These are phyloP conservation scores for Paraphysoderma sedebokerense DNA, from an alignment of 371 early-diverging fungal genomes.

Conservation along the genomic window DNA sequence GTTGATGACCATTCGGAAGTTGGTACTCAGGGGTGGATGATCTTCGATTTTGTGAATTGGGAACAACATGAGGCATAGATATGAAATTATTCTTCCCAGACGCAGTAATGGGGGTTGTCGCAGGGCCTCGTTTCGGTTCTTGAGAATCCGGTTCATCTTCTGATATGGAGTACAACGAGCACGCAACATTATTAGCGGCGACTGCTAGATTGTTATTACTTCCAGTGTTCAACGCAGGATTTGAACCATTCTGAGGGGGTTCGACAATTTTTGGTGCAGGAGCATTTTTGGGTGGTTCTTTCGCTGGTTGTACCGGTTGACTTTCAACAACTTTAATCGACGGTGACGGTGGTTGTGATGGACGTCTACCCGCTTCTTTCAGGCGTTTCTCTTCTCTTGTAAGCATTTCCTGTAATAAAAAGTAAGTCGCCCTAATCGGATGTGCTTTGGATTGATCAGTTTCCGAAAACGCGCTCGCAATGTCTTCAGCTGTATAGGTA, in stretches of 20 bases:
- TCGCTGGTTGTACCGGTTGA: not conserved
- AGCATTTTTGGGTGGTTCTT: not conserved
- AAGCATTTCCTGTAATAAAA: constrained; percentile 26
- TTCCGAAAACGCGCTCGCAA: constrained; percentile 15
- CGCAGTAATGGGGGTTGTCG: not conserved
- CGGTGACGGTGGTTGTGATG: not conserved
- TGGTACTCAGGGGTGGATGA: not conserved
- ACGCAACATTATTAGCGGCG: no score
- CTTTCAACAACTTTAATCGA: not conserved
- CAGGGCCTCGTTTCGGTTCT: not conserved
- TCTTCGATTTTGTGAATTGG: not conserved
- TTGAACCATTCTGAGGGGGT: not conserved
- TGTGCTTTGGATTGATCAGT: constrained; percentile 11
- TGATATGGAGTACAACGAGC: not conserved
- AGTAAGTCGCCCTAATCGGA: constrained; percentile 28
- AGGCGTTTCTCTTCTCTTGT: constrained; percentile 16
- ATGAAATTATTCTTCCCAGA: not conserved
- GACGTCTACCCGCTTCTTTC: not conserved
- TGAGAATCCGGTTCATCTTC: not conserved
- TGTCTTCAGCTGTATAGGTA: constrained; percentile 21
- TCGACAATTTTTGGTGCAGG: not conserved
- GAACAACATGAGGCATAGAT: not conserved
- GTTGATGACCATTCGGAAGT: no score
- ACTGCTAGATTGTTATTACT: no score
- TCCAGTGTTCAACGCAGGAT: no score